Percentiles rank a stretch among this genome's conserved stretches.
Evolutionary conservation across 352 stramenopile species (phyloP).

Genomic region (Plasmopara viticola): DNA sequence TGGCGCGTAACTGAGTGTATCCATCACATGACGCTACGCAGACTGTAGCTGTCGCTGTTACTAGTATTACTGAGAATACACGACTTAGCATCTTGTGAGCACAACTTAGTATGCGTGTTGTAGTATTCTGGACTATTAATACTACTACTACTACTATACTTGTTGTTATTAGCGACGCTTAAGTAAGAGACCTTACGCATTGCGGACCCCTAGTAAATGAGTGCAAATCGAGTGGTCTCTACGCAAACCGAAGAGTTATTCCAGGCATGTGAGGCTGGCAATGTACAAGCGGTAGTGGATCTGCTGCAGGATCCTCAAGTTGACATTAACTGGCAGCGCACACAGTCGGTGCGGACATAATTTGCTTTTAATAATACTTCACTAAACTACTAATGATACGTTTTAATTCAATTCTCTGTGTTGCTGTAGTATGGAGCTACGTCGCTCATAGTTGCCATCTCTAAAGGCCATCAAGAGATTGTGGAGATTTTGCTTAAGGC

Average conservation of each 20-base stretch:
- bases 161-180: not conserved
- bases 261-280: slow-evolving; percentile 43
- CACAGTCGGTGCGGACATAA: slow-evolving; percentile 36
- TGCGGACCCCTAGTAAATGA: slow-evolving; percentile 34
- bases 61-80: slow-evolving; percentile 3
- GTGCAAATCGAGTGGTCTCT: slow-evolving; percentile 52
- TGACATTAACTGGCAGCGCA: slow-evolving; percentile 72
- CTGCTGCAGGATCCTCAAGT: slow-evolving; percentile 38
- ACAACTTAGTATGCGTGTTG: not conserved
- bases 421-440: slow-evolving; percentile 58
- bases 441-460: slow-evolving; percentile 59
- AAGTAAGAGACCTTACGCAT: not conserved
- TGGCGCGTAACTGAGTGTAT: slow-evolving; percentile 20
- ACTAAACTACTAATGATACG: not conserved
- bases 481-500: slow-evolving; percentile 52
- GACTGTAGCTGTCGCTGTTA: not conserved
- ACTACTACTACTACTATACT: not conserved
- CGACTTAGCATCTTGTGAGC: too few species aligned
- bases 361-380: too few species aligned
- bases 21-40: slow-evolving; percentile 12
- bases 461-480: slow-evolving; percentile 48
- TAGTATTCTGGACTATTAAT: not conserved
- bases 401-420: not conserved
- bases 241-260: slow-evolving; percentile 57
- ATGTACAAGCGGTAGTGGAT: slow-evolving; percentile 35